Evolutionary conservation across 164 flowering plant species (phyloP).

Genomic region (Paratinospora sagittata): DNA sequence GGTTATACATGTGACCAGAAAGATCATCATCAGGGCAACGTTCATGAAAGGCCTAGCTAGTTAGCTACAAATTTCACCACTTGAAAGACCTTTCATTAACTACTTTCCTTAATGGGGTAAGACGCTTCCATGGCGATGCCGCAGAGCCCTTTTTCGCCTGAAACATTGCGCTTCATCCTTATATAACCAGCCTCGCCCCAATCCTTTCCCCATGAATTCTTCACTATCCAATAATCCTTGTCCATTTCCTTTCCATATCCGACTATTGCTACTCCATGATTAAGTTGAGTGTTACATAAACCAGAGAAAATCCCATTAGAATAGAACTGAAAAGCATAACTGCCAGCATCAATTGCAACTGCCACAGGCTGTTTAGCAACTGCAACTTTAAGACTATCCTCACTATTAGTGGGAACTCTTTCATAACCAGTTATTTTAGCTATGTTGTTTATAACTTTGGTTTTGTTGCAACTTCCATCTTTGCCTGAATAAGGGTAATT

Average conservation of each 20-base stretch:
- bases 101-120: constrained; percentile 3
- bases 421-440: constrained; percentile 7
- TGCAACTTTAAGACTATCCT: constrained; percentile 10
- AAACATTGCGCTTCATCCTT: constrained; percentile 5
- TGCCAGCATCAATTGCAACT: constrained; percentile 10
- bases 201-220: constrained; percentile 15
- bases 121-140: constrained; percentile 15
- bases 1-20: too few species aligned
- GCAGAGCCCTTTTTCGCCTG: constrained; percentile 2
- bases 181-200: constrained; percentile 14
- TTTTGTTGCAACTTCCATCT: constrained; percentile 4
- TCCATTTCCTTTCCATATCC: constrained; percentile 7
- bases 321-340: constrained; percentile 9
- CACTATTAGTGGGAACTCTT: neutral
- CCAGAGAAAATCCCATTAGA: constrained; percentile 9
- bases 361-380: constrained; percentile 14
- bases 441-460: neutral
- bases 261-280: constrained; percentile 15
- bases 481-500: constrained; percentile 14
- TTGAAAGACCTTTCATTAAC: neutral
- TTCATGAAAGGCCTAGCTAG: too few species aligned
- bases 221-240: constrained; percentile 9
- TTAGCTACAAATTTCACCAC: neutral
- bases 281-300: neutral
- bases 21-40: too few species aligned